A percentile compares a stretch with the other conserved stretches of the same genome.
These are phyloP conservation scores for Jaltomata sinuosa DNA, from an alignment of 257 asterid species.

Conservation along the genomic window DNA sequence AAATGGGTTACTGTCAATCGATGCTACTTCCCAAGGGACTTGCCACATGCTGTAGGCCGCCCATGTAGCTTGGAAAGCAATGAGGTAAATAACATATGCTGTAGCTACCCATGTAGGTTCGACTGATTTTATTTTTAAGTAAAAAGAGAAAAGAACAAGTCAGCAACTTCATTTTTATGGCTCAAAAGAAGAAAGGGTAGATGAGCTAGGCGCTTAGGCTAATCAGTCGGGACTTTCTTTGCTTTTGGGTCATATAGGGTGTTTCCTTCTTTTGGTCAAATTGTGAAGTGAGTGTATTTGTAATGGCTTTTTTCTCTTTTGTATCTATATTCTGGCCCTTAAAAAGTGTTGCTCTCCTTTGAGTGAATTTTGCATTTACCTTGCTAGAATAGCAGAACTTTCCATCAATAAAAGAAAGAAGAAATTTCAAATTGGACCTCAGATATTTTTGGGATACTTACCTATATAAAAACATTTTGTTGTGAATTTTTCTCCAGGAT, in stretches of 20 bases:
- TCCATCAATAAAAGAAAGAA: background rate
- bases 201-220: background rate
- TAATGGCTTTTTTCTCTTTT: background rate
- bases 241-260: background rate
- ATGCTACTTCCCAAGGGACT: constrained; percentile 88
- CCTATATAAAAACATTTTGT: background rate
- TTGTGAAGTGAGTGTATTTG: background rate
- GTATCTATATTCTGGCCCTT: background rate
- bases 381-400: background rate
- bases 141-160: background rate
- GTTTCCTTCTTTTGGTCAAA: background rate
- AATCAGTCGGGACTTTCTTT: background rate
- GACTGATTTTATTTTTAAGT: background rate
- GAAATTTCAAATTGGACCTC: background rate
- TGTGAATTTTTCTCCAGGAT: background rate
- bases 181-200: background rate
- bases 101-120: background rate
- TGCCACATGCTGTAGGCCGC: constrained; percentile 90
- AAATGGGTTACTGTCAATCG: constrained; percentile 71
- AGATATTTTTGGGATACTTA: background rate
- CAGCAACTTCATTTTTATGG: background rate
- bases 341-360: background rate
- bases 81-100: constrained; percentile 47
- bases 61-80: constrained; percentile 82
- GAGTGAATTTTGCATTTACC: background rate